Evolutionary conservation across 495 filamentous ascomycete species (phyloP), one percentile per base, ranked within the genome.

Genomic region (Cudoniella acicularis): DNA sequence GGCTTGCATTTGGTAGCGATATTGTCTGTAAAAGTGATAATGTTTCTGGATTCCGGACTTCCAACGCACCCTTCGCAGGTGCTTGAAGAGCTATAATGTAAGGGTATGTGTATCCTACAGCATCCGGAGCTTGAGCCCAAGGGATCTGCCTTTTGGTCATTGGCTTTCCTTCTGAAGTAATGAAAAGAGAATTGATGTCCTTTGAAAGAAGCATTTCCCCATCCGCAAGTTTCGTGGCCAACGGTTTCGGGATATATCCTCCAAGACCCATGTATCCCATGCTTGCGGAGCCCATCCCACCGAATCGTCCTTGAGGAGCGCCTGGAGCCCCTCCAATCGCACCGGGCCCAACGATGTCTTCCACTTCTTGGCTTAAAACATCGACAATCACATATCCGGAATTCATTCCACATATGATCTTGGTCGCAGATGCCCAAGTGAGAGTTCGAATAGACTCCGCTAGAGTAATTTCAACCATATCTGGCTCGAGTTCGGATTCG

Each of bases 201-300:
- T 96, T 97, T 10, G 94, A 89, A 13, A 99, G 76, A 64, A 98
- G 71, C 63, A 97, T 81, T 66, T 97, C 83, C 0, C 89, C 91
- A 54, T 93, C 89, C 3, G 81, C 81, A 8, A 99, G 76, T 56
- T 85, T 86, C 3, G 92, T 88, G 18, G 89, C 89, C 60, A 98
- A 76, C 6, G 94, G 95, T 64, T 92, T 92, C 11, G 94, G 94
- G 24, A 91, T 88, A 76, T 87, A 92, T 9, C 90, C 86, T 10
- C 91, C 91, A 65, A 98, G 86, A 1, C 92, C 92, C 78, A 98
- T 94, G 67, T 97, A 98, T 40, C 92, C 89, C 89, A 97, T 96
- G 41, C 90, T 87, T 23, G 83, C 85, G 10, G 84, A 69, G 49
- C 81, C 77, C 53, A 81, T 69, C 23, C 81, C 72, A 10, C 81